Conservation (phyloP, 306 rosid genomes). For the Quercus berberidifolia region DNA sequence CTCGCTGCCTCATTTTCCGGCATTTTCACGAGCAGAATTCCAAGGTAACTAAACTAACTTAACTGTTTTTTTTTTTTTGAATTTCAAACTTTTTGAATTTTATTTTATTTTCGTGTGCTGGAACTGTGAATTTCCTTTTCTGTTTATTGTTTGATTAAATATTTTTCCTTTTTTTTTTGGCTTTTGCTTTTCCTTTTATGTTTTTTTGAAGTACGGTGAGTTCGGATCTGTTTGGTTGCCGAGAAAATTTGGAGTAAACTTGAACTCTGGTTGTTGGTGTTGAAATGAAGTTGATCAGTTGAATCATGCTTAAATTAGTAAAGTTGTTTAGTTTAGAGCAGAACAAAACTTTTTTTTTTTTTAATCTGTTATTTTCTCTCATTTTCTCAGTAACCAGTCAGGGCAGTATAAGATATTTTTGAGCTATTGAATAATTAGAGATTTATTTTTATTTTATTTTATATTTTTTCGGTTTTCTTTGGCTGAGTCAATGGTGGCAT, state of each 20-base stretch:
- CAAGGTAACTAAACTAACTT: slow-evolving; percentile 32
- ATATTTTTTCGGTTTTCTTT: not conserved
- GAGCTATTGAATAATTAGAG: not conserved
- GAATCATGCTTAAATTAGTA: not conserved
- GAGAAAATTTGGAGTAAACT: not conserved
- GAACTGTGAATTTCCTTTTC: not conserved
- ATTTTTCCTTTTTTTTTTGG: not conserved
- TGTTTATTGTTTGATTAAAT: not conserved
- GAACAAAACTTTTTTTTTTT: not conserved
- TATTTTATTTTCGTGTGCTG: not conserved
- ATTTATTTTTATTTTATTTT: not conserved
- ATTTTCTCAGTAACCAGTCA: not conserved
- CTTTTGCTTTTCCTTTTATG: too few species aligned
- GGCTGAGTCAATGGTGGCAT: not conserved
- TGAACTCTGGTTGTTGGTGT: not conserved
- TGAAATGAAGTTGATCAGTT: not conserved
- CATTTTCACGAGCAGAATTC: slow-evolving; percentile 38
- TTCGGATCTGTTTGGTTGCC: slow-evolving; percentile 17
- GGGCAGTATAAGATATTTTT: not conserved
- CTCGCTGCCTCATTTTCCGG: slow-evolving; percentile 25
- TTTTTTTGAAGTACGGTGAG: too few species aligned
- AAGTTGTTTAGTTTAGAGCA: not conserved
- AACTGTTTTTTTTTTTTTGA: not conserved
- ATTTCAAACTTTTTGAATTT: not conserved
- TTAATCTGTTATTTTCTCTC: not conserved